Conservation (phyloP, 345 rosid genomes). For the Populus tremula region DNA sequence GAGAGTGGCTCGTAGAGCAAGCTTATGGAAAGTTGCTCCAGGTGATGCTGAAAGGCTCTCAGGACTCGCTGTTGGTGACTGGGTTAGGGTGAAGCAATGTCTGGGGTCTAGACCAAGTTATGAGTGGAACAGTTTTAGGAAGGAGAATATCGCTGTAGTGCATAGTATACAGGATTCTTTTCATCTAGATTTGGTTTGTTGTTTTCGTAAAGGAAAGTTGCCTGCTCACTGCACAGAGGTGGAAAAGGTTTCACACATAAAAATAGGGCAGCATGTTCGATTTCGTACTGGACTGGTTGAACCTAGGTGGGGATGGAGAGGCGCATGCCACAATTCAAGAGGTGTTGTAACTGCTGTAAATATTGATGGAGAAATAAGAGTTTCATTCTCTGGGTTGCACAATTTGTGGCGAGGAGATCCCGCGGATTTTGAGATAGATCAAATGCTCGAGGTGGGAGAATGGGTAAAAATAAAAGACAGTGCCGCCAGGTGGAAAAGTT, state of each 20-base stretch:
- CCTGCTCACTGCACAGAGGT: constrained; percentile 74
- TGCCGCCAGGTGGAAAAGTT: constrained; percentile 68
- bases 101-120: constrained; percentile 91
- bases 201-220: constrained; percentile 88
- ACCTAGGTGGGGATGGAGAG: constrained; percentile 99
- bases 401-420: constrained; percentile 96
- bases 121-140: constrained; percentile 86
- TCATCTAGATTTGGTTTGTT: constrained; percentile 88
- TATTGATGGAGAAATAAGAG: constrained; percentile 89
- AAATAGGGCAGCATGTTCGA: constrained; percentile 81
- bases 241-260: constrained; percentile 74
- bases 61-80: constrained; percentile 96
- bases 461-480: constrained; percentile 76
- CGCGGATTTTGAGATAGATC: constrained; percentile 75
- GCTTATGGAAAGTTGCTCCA: constrained; percentile 89
- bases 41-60: constrained; percentile 97
- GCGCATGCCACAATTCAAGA: constrained; percentile 63
- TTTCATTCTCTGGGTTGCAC: constrained; percentile 77
- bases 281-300: constrained; percentile 73
- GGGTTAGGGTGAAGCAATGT: constrained; percentile 94
- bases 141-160: constrained; percentile 86
- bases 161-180: constrained; percentile 89
- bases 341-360: constrained; percentile 82
- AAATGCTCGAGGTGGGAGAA: constrained; percentile 82
- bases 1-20: constrained; percentile 69